A percentile compares a stretch with the other conserved stretches of the same genome.
Conservation (phyloP, 805 yeast species). For the Candida lessepsii region DNA sequence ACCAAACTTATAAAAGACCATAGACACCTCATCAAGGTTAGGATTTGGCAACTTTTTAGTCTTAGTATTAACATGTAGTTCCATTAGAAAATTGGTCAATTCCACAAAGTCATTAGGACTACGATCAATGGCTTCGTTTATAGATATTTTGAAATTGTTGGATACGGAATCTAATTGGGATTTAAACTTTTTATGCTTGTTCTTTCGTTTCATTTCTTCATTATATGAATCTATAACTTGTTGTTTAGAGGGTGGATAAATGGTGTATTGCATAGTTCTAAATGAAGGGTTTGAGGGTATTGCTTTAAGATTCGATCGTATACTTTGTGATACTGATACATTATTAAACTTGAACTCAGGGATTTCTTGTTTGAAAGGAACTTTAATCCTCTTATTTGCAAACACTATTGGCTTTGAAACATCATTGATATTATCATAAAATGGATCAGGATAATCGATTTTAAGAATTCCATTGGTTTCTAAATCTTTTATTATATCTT, state of each 20-base stretch:
- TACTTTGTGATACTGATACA: neutral
- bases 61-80: slow-evolving; percentile 63
- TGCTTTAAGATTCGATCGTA: no score
- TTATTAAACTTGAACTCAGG: slow-evolving; percentile 3
- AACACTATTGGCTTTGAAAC: slow-evolving; percentile 56
- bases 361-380: slow-evolving; percentile 26
- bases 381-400: slow-evolving; percentile 62
- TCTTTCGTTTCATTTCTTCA: slow-evolving; percentile 13
- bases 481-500: slow-evolving; percentile 21
- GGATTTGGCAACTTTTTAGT: slow-evolving; percentile 64
- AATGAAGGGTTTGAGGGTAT: no score
- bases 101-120: slow-evolving; percentile 42
- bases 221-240: slow-evolving; percentile 38
- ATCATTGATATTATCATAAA: slow-evolving; percentile 54
- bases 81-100: slow-evolving; percentile 61
- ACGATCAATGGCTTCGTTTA: slow-evolving; percentile 28
- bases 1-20: slow-evolving; percentile 65
- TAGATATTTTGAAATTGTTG: slow-evolving; percentile 37
- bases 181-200: slow-evolving; percentile 19
- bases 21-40: slow-evolving; percentile 49
- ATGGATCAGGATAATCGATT: slow-evolving; percentile 61
- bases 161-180: slow-evolving; percentile 57
- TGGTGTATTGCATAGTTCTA: slow-evolving; percentile 31
- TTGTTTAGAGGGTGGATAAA: slow-evolving; percentile 47
- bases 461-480: slow-evolving; percentile 48